Conservation (phyloP, 1,284 basidiomycete genomes). For the Fomitopsis pinicola region DNA sequence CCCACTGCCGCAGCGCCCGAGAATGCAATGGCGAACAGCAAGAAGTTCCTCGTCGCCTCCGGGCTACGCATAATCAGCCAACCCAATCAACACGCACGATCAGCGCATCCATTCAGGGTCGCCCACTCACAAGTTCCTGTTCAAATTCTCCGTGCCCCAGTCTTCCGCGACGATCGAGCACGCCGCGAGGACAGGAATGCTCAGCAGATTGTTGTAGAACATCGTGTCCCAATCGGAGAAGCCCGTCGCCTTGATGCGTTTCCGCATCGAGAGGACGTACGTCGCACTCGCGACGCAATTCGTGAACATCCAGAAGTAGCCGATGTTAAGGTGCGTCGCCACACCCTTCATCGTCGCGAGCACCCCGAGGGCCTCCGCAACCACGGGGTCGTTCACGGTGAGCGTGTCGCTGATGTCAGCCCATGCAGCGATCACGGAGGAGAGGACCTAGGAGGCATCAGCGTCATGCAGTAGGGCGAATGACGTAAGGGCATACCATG, state of each 20-base stretch:
- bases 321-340: slow-evolving; percentile 65
- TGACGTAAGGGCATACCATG: slow-evolving; percentile 60
- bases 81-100: neutral
- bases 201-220: slow-evolving; percentile 98
- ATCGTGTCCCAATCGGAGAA: slow-evolving; percentile 99
- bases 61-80: slow-evolving; percentile 52
- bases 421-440: slow-evolving; percentile 96
- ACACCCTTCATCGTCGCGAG: slow-evolving; percentile 43
- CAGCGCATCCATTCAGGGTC: neutral
- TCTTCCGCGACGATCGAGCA: slow-evolving; percentile 88
- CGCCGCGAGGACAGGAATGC: slow-evolving; percentile 84
- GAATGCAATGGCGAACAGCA: slow-evolving; percentile 89
- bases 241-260: slow-evolving; percentile 94
- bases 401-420: slow-evolving; percentile 70
- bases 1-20: slow-evolving; percentile 96
- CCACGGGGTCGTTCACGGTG: slow-evolving; percentile 38
- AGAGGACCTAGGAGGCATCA: slow-evolving; percentile 62
- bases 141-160: slow-evolving; percentile 81
- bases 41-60: slow-evolving; percentile 70
- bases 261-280: slow-evolving; percentile 96
- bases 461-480: slow-evolving; percentile 4
- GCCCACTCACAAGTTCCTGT: slow-evolving; percentile 81
- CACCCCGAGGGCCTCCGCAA: slow-evolving; percentile 34
- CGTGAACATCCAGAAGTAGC: slow-evolving; percentile 95
- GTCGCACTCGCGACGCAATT: slow-evolving; percentile 92